phyloP scores from a whole-genome alignment of 1,284 basidiomycete genomes.

The Trichosporon sp. region DNA sequence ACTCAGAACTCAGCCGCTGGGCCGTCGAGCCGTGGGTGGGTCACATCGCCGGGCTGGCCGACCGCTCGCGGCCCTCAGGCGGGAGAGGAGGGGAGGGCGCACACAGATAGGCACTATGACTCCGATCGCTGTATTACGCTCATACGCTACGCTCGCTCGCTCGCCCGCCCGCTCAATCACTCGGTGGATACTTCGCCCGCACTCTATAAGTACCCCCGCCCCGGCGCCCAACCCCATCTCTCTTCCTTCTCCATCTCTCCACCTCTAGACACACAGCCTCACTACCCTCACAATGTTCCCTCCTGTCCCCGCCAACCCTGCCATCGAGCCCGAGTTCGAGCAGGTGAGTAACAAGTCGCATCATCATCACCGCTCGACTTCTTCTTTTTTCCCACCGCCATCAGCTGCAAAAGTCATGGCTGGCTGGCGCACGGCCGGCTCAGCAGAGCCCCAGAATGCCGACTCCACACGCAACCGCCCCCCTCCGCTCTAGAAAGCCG shows the following conservation, averaged over 20 bases:
- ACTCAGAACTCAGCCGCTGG: too few relatives aligned
- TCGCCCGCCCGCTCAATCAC: not conserved
- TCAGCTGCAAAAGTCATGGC: not conserved
- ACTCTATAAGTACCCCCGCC: slow-evolving; percentile 5
- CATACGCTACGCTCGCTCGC: not conserved
- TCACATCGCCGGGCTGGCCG: too few relatives aligned
- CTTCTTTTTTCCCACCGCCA: not conserved
- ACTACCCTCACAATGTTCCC: not conserved
- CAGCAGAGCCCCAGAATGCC: not conserved
- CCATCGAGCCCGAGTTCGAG: slow-evolving; percentile 57
- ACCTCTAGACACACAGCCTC: not conserved
- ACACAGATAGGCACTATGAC: not conserved
- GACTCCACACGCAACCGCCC: not conserved
- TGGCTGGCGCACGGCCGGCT: not conserved
- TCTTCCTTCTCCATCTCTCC: slow-evolving; percentile 2
- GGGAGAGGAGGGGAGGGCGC: too few relatives aligned
- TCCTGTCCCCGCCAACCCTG: slow-evolving; percentile 34
- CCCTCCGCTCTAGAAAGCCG: not conserved
- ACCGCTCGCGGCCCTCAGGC: not conserved
- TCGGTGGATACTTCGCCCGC: not conserved
- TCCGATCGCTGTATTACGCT: not conserved
- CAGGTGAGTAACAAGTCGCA: slow-evolving; percentile 45
- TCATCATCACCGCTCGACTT: not conserved
- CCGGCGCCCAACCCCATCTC: not conserved
- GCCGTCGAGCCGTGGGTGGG: not conserved